Conservation (phyloP, 2,329 filamentous ascomycete species). For the Mollisiaceae sp. region DNA sequence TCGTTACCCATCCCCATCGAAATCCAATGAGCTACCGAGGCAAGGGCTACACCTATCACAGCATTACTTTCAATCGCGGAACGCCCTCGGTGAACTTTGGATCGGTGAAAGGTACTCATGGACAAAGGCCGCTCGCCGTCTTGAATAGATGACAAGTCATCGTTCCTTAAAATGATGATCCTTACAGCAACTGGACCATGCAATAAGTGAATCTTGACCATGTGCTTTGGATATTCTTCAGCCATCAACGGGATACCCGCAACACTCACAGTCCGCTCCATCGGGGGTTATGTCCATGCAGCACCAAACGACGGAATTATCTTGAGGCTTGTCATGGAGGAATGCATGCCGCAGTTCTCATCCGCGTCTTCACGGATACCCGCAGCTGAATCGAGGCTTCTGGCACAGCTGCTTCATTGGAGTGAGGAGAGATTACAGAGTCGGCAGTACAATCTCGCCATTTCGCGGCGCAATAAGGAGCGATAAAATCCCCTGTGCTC, state of each 20-base stretch:
- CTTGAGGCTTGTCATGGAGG: not conserved
- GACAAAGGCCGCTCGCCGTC: not conserved
- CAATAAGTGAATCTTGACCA: slow-evolving; percentile 6
- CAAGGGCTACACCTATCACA: not conserved
- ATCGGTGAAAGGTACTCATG: not conserved
- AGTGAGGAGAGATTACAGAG: slow-evolving; percentile 12
- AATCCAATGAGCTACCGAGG: slow-evolving; percentile 1
- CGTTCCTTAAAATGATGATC: slow-evolving; percentile 2
- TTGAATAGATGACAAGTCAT: slow-evolving; percentile 14
- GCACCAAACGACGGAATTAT: not conserved
- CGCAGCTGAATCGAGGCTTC: slow-evolving; percentile 14
- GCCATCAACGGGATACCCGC: not conserved
- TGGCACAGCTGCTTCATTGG: slow-evolving; percentile 6
- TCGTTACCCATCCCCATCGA: not conserved
- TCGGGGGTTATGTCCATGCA: not conserved
- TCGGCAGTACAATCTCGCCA: not conserved
- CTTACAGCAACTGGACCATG: slow-evolving; percentile 6
- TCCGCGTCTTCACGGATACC: not conserved
- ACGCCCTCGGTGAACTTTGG: not conserved
- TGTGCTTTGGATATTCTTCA: slow-evolving; percentile 1
- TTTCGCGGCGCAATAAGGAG: not conserved
- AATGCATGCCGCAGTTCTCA: slow-evolving; percentile 1
- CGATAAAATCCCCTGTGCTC: not conserved
- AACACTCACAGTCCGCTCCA: not conserved
- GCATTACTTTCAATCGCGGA: not conserved